These are phyloP conservation scores for Oryza brachyantha DNA, from an alignment of 176 grass and related monocot genomes.

Conservation along the genomic window DNA sequence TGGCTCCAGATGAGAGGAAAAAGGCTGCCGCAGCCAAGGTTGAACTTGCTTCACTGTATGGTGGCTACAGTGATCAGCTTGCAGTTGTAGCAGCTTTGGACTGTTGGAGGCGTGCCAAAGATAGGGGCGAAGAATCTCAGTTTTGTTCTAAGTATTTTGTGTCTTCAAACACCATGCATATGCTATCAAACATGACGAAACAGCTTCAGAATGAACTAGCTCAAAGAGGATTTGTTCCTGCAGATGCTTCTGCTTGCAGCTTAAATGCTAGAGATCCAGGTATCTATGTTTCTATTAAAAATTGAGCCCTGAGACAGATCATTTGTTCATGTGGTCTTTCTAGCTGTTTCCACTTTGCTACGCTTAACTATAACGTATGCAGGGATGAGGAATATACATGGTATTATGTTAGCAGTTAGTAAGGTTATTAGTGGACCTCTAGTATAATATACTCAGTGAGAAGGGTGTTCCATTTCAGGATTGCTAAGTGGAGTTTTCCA, in stretches of 20 bases:
- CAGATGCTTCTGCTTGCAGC: constrained; percentile 67
- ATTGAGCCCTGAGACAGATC: background rate
- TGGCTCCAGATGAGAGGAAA: constrained; percentile 67
- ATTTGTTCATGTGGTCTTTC: background rate
- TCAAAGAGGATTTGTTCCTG: constrained; percentile 82
- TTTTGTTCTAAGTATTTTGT: constrained; percentile 88
- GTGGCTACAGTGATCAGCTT: constrained; percentile 87
- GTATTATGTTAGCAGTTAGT: background rate
- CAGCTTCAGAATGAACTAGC: constrained; percentile 74
- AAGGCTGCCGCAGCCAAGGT: constrained; percentile 57
- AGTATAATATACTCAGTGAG: background rate
- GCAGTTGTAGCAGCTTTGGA: constrained; percentile 89
- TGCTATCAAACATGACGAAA: constrained; percentile 85
- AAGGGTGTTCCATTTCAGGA: background rate
- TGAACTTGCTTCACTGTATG: constrained; percentile 89
- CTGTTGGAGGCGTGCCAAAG: constrained; percentile 81
- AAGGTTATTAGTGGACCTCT: background rate
- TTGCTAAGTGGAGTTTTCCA: background rate
- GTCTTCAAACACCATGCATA: constrained; percentile 76
- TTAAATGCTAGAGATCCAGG: constrained; percentile 90
- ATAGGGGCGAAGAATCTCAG: constrained; percentile 65
- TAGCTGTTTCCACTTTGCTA: background rate
- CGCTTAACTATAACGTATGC: background rate
- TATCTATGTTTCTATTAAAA: constrained; percentile 30
- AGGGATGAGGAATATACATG: background rate